These are phyloP conservation scores for Malassezia dermatis DNA, from an alignment of 1,284 basidiomycete genomes.

Conservation along the genomic window DNA sequence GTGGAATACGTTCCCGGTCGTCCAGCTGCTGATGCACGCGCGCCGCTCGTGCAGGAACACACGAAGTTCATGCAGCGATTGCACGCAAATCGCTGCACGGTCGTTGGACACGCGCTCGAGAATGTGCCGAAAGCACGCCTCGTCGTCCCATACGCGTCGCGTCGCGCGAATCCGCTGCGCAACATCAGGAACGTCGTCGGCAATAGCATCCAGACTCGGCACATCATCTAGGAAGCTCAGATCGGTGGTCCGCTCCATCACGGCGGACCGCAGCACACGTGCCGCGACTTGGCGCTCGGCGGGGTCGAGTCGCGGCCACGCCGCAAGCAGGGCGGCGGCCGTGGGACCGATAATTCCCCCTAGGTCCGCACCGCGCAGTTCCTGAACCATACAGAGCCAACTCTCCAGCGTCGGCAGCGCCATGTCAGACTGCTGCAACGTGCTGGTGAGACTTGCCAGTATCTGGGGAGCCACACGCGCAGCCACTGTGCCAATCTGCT, in stretches of 20 bases:
- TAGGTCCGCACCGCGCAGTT: constrained; percentile 62
- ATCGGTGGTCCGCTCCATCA: constrained; percentile 55
- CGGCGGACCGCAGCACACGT: constrained; percentile 61
- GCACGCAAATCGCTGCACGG: constrained; percentile 67
- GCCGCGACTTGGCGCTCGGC: constrained; percentile 56
- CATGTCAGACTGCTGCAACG: constrained; percentile 62
- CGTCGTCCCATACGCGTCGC: constrained; percentile 52
- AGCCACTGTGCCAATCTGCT: constrained; percentile 56
- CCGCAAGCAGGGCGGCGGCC: constrained; percentile 68
- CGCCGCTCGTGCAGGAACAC: constrained; percentile 30
- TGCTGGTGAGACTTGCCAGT: constrained; percentile 91
- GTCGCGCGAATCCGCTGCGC: constrained; percentile 29
- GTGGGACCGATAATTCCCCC: constrained; percentile 78
- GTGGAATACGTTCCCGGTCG: constrained; percentile 61
- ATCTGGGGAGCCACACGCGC: constrained; percentile 51
- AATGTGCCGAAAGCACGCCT: constrained; percentile 56
- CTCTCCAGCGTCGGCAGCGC: constrained; percentile 68
- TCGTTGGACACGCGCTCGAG: constrained; percentile 67
- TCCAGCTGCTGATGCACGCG: constrained; percentile 25
- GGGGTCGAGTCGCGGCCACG: constrained; percentile 62
- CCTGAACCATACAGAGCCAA: constrained; percentile 70
- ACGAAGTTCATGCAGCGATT: constrained; percentile 69
- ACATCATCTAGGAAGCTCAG: constrained; percentile 56
- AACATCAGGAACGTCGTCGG: constrained; percentile 39
- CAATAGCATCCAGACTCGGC: constrained; percentile 52